Conservation (phyloP, 768 basidiomycete species). For the Leucocoprinus sp. region DNA sequence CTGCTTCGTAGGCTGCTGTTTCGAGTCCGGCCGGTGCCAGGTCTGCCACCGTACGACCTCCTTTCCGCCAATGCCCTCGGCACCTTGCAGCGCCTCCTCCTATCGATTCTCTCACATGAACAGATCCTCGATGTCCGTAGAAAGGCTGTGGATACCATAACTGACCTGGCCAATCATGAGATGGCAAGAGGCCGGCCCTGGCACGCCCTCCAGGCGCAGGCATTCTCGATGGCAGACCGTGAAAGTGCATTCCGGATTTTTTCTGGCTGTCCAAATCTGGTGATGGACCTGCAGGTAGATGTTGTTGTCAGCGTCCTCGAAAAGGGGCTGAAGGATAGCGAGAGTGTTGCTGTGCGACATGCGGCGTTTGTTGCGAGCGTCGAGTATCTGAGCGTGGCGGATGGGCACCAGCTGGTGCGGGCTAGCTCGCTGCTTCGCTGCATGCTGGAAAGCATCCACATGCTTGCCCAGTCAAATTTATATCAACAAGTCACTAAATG, state of each 20-base stretch:
- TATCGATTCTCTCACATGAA: slow-evolving; percentile 63
- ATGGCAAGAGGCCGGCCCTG: slow-evolving; percentile 73
- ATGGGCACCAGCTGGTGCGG: slow-evolving; percentile 52
- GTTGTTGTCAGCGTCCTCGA: slow-evolving; percentile 60
- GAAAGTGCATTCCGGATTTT: slow-evolving; percentile 68
- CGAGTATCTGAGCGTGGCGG: slow-evolving; percentile 58
- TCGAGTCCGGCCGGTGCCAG: slow-evolving; percentile 37
- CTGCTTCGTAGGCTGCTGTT: slow-evolving; percentile 74
- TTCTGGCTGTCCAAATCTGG: slow-evolving; percentile 64
- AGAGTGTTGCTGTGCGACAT: slow-evolving; percentile 61
- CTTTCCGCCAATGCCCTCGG: slow-evolving; percentile 57
- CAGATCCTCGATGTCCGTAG: slow-evolving; percentile 48
- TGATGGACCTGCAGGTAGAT: slow-evolving; percentile 69
- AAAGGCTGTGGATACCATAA: slow-evolving; percentile 68
- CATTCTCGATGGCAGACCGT: slow-evolving; percentile 58
- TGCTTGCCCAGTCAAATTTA: slow-evolving; percentile 35
- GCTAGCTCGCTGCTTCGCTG: slow-evolving; percentile 54
- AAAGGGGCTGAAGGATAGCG: slow-evolving; percentile 56
- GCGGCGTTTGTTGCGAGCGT: slow-evolving; percentile 66
- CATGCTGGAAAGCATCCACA: slow-evolving; percentile 68
- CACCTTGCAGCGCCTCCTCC: slow-evolving; percentile 63
- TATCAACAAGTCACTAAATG: slow-evolving; percentile 53
- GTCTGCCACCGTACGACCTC: slow-evolving; percentile 71
- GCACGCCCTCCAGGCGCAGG: slow-evolving; percentile 71
- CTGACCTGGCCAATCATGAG: slow-evolving; percentile 66